Conservation (phyloP, 2,329 filamentous ascomycete genomes). For the Penicillium concentricum region DNA sequence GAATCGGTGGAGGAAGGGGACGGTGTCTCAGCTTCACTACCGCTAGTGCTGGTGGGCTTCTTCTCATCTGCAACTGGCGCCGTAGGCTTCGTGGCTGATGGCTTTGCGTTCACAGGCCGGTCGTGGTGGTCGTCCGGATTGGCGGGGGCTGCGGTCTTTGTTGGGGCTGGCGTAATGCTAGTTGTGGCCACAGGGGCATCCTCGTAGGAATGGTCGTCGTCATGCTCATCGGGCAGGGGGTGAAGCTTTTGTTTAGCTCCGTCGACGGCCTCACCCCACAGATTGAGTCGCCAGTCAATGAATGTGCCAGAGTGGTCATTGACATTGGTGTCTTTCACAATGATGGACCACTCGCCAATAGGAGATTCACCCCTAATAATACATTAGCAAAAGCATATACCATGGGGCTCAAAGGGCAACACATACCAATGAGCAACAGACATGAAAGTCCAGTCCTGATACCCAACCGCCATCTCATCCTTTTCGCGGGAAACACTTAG, state of each 20-base stretch:
- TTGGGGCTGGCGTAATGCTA: conserved; percentile 50
- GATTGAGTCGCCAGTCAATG: conserved; percentile 86
- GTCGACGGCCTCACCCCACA: conserved; percentile 90
- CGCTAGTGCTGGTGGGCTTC: conserved; percentile 28
- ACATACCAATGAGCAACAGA: conserved; percentile 90
- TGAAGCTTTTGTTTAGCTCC: conserved; percentile 68
- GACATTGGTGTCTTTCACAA: conserved; percentile 78
- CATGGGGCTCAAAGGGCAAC: background rate
- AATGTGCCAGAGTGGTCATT: conserved; percentile 79
- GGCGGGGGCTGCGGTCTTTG: conserved; percentile 45
- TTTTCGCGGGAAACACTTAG: conserved; percentile 71
- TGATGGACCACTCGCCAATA: conserved; percentile 83
- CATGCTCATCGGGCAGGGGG: conserved; percentile 77
- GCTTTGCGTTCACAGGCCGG: conserved; percentile 63
- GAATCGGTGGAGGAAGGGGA: conserved; percentile 37
- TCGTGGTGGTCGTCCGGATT: conserved; percentile 64
- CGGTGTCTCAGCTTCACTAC: conserved; percentile 11
- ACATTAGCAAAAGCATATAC: conserved; percentile 28
- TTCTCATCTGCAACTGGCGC: conserved; percentile 23
- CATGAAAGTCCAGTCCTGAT: conserved; percentile 98
- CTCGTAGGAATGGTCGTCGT: conserved; percentile 77
- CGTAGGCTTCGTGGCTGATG: conserved; percentile 19
- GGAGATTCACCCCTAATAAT: conserved; percentile 76
- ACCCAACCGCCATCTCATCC: conserved; percentile 68
- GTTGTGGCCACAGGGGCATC: conserved; percentile 64